Conservation (phyloP, 2,329 filamentous ascomycete species). For the Trichoderma asperellum region DNA sequence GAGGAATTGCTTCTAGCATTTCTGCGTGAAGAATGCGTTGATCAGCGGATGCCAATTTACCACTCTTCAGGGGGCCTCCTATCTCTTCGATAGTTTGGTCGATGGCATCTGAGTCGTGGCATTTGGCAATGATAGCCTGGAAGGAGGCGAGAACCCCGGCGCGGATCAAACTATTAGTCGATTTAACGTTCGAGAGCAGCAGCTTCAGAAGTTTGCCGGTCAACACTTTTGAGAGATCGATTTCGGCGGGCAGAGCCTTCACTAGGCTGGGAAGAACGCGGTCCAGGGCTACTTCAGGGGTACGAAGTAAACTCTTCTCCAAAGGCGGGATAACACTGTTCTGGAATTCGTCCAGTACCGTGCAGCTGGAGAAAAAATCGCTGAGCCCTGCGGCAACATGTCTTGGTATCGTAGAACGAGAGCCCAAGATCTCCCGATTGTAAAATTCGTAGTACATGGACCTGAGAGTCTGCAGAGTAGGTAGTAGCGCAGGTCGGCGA, state of each 20-base stretch:
- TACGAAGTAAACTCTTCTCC: constrained; percentile 85
- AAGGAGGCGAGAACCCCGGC: constrained; percentile 77
- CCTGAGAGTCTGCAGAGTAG: constrained; percentile 67
- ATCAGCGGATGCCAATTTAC: constrained; percentile 83
- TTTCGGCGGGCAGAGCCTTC: constrained; percentile 64
- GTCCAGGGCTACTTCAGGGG: constrained; percentile 85
- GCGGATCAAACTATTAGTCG: constrained; percentile 78
- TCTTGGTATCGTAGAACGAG: constrained; percentile 68
- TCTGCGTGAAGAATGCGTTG: constrained; percentile 83
- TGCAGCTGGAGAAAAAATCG: constrained; percentile 82
- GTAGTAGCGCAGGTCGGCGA: constrained; percentile 66
- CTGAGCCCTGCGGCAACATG: constrained; percentile 74
- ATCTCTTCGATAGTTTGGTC: constrained; percentile 77
- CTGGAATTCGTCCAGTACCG: constrained; percentile 72
- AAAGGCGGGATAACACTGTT: constrained; percentile 77
- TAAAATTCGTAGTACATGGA: constrained; percentile 80
- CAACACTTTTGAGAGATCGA: constrained; percentile 80
- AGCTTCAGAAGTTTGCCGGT: constrained; percentile 78
- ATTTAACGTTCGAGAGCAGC: constrained; percentile 87
- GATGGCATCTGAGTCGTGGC: constrained; percentile 60
- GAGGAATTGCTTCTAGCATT: constrained; percentile 69
- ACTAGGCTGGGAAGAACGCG: constrained; percentile 77
- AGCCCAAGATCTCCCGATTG: constrained; percentile 80
- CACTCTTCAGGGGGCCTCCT: constrained; percentile 74
- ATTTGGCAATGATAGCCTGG: constrained; percentile 66